A percentile compares a stretch with the other conserved stretches of the same genome.
These are phyloP conservation scores for Baorangia bicolor DNA, from an alignment of 768 basidiomycete genomes.

Conservation along the genomic window DNA sequence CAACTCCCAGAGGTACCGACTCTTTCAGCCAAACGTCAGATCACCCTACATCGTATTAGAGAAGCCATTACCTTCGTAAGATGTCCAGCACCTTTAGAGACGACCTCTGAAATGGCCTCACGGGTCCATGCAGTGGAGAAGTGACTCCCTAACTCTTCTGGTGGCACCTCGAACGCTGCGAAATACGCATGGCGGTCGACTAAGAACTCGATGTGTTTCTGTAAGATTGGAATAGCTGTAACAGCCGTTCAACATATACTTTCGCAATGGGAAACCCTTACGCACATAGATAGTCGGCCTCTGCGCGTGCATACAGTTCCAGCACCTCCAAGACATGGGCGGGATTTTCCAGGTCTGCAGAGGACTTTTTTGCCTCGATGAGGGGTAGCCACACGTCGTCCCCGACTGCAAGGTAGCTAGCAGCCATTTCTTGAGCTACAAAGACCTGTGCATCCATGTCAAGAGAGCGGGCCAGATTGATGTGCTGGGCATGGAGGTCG, in stretches of 20 bases:
- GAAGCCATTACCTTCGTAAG: conserved; percentile 52
- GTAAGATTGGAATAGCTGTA: conserved; percentile 73
- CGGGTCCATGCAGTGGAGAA: conserved; percentile 67
- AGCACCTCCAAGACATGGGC: conserved; percentile 56
- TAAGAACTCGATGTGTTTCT: conserved; percentile 66
- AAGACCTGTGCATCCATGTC: conserved; percentile 59
- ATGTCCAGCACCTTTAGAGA: conserved; percentile 58
- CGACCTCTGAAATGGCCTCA: conserved; percentile 50
- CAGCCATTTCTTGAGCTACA: conserved; percentile 65
- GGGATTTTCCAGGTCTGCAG: conserved; percentile 49
- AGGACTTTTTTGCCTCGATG: conserved; percentile 51
- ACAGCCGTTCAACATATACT: conserved; percentile 17
- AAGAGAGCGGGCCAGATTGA: conserved; percentile 55
- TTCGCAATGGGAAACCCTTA: conserved; percentile 15
- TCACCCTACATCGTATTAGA: conserved; percentile 5
- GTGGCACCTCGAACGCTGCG: conserved; percentile 37
- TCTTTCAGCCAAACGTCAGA: conserved; percentile 42
- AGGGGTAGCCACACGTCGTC: conserved; percentile 77
- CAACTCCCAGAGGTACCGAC: conserved; percentile 67
- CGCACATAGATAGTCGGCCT: conserved; percentile 79
- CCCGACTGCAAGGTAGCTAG: conserved; percentile 59
- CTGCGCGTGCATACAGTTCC: conserved; percentile 62
- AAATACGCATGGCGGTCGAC: conserved; percentile 38
- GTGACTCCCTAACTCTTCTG: conserved; percentile 51
- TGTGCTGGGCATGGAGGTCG: conserved; percentile 65